Evolutionary conservation across 495 filamentous ascomycete species (phyloP).

Genomic region (Penicillium riverlandense): DNA sequence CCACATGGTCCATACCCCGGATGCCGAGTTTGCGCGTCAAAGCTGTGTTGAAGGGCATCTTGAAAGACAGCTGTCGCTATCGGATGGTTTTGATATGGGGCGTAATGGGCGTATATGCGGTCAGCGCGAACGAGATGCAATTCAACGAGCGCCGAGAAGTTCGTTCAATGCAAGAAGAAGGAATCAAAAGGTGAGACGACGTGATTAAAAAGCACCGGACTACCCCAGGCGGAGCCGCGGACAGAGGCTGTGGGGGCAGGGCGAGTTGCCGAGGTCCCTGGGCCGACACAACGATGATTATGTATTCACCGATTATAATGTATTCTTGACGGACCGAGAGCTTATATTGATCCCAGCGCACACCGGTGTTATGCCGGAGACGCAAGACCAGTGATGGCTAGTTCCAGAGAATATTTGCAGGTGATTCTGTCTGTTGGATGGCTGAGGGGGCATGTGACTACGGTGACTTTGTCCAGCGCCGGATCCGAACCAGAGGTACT

Average conservation of each 20-base stretch:
- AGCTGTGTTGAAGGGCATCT: constrained; percentile 89
- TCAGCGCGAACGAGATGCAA: too few relatives aligned
- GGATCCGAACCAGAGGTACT: too few relatives aligned
- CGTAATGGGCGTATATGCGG: neutral
- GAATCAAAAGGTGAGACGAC: neutral
- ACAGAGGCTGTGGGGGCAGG: constrained; percentile 21
- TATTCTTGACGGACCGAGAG: too few relatives aligned
- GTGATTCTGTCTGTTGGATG: too few relatives aligned
- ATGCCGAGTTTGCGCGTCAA: constrained; percentile 88
- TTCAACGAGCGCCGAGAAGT: too few relatives aligned
- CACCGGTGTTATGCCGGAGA: too few relatives aligned
- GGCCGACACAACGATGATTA: neutral
- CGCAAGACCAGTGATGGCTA: too few relatives aligned
- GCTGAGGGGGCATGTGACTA: constrained; percentile 6
- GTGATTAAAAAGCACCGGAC: constrained; percentile 8
- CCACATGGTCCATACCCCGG: constrained; percentile 43
- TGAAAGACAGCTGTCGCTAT: constrained; percentile 5
- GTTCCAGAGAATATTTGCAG: too few relatives aligned
- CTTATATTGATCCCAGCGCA: too few relatives aligned
- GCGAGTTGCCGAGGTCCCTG: constrained; percentile 30
- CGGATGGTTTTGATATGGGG: neutral
- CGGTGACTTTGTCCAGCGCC: neutral
- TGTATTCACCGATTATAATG: too few relatives aligned
- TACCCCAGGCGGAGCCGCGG: constrained; percentile 17
- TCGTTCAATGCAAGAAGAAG: neutral